Conservation (phyloP, 768 basidiomycete genomes). For the Tylopilus sp. region DNA sequence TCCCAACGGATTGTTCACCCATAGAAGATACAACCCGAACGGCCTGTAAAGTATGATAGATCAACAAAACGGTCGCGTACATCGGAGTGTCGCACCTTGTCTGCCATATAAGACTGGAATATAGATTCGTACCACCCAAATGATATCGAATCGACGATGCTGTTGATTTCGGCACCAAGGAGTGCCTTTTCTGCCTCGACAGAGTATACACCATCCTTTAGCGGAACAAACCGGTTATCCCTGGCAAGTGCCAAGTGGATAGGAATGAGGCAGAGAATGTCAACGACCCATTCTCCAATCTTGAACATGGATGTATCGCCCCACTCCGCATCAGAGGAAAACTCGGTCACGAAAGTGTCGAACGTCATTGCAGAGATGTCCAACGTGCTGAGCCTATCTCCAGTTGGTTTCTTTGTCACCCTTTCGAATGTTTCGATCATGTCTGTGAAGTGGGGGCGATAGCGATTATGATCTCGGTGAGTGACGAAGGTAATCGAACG, state of each 20-base stretch:
- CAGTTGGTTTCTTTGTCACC: slow-evolving; percentile 50
- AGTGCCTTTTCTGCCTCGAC: slow-evolving; percentile 47
- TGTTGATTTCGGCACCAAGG: slow-evolving; percentile 55
- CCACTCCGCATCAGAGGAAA: slow-evolving; percentile 18
- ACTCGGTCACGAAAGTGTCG: slow-evolving; percentile 17
- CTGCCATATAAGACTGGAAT: slow-evolving; percentile 59
- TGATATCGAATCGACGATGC: slow-evolving; percentile 52
- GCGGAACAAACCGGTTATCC: slow-evolving; percentile 58
- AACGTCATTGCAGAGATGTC: slow-evolving; percentile 31
- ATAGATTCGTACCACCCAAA: slow-evolving; percentile 67
- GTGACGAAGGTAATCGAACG: slow-evolving; percentile 45
- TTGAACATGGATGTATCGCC: slow-evolving; percentile 35
- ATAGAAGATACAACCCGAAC: slow-evolving; percentile 66
- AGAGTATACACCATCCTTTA: slow-evolving; percentile 55
- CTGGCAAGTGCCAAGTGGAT: slow-evolving; percentile 59
- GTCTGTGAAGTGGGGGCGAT: slow-evolving; percentile 40
- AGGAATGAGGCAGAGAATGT: slow-evolving; percentile 59
- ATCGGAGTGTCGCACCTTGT: slow-evolving; percentile 37
- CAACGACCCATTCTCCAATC: slow-evolving; percentile 60
- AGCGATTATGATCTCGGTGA: slow-evolving; percentile 33
- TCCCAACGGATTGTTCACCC: slow-evolving; percentile 67
- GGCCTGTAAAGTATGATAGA: slow-evolving; percentile 34
- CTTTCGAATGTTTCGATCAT: slow-evolving; percentile 47
- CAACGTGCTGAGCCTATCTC: slow-evolving; percentile 39
- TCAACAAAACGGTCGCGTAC: background rate